A percentile compares a stretch with the other conserved stretches of the same genome.
Evolutionary conservation across 441 rosid genomes (phyloP).

Genomic region (Theobroma grandiflorum): DNA sequence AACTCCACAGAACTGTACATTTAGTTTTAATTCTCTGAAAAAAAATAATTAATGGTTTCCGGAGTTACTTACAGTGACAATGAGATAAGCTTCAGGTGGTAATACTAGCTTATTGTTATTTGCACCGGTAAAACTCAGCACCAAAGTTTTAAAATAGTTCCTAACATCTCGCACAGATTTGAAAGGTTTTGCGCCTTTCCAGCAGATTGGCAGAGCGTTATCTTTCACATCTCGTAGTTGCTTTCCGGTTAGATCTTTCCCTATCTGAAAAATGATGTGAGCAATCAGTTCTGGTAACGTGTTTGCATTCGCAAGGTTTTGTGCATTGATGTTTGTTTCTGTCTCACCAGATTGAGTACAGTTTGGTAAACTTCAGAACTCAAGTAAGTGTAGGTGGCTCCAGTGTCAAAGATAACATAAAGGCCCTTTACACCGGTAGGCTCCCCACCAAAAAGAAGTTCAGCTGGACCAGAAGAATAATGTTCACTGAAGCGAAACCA

Average conservation of each 20-base stretch:
- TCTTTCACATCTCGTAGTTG: slow-evolving; percentile 48
- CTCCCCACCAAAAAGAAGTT: slow-evolving; percentile 49
- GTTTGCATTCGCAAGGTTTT: background rate
- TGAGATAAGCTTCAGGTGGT: slow-evolving; percentile 61
- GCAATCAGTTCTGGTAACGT: slow-evolving; percentile 11
- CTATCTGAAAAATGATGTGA: slow-evolving; percentile 45
- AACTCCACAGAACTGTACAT: background rate
- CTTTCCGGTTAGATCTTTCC: slow-evolving; percentile 52
- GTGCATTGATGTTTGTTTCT: background rate
- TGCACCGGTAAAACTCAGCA: slow-evolving; percentile 47
- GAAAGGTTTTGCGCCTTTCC: slow-evolving; percentile 61
- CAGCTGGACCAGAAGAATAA: slow-evolving; percentile 62
- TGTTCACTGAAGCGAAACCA: slow-evolving; percentile 47
- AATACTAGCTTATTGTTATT: slow-evolving; percentile 51
- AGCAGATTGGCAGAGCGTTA: slow-evolving; percentile 62
- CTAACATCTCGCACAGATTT: slow-evolving; percentile 48
- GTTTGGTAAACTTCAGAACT: slow-evolving; percentile 49
- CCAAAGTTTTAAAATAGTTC: slow-evolving; percentile 53
- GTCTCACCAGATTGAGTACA: slow-evolving; percentile 53
- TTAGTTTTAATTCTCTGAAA: background rate
- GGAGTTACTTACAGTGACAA: slow-evolving; percentile 54
- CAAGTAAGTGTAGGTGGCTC: slow-evolving; percentile 67
- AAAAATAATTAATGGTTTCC: background rate
- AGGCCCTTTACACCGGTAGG: slow-evolving; percentile 58
- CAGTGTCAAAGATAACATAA: slow-evolving; percentile 62